A percentile compares a stretch with the other conserved stretches of the same genome.
These are phyloP conservation scores for Nemophila menziesii DNA, from an alignment of 257 asterid genomes.

Conservation along the genomic window DNA sequence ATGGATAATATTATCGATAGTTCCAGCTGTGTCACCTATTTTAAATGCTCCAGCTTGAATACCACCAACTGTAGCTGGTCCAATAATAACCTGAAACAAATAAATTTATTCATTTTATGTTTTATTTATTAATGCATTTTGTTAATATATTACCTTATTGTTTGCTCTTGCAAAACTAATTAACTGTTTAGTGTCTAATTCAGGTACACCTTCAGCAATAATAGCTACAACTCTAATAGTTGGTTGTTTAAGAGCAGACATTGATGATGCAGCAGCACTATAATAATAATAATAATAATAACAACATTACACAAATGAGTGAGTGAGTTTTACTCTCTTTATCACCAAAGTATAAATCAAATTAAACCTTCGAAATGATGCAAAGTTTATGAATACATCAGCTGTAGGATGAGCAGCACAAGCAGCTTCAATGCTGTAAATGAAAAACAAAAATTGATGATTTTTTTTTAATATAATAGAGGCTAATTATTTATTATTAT, in stretches of 20 bases:
- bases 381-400: constrained; percentile 97
- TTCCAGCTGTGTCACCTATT: constrained; percentile 98
- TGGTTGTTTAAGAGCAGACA: constrained; percentile 96
- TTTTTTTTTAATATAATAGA: too few species aligned
- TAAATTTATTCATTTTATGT: background rate
- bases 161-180: constrained; percentile 93
- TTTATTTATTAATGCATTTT: constrained; percentile 4
- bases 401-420: constrained; percentile 96
- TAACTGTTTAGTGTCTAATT: constrained; percentile 86
- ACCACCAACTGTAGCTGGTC: constrained; percentile 99
- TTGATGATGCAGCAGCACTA: constrained; percentile 99
- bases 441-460: constrained; percentile 10
- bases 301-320: constrained; percentile 10
- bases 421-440: constrained; percentile 79
- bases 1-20: constrained; percentile 85
- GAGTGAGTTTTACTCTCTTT: background rate
- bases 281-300: too few species aligned
- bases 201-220: constrained; percentile 99
- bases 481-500: background rate
- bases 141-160: constrained; percentile 51
- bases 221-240: constrained; percentile 91
- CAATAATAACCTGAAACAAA: constrained; percentile 66
- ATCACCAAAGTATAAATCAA: constrained; percentile 13
- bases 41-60: constrained; percentile 99
- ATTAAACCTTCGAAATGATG: constrained; percentile 89